Conservation (phyloP, 108 stramenopile species). For the Nannochloropsis oceanica region DNA sequence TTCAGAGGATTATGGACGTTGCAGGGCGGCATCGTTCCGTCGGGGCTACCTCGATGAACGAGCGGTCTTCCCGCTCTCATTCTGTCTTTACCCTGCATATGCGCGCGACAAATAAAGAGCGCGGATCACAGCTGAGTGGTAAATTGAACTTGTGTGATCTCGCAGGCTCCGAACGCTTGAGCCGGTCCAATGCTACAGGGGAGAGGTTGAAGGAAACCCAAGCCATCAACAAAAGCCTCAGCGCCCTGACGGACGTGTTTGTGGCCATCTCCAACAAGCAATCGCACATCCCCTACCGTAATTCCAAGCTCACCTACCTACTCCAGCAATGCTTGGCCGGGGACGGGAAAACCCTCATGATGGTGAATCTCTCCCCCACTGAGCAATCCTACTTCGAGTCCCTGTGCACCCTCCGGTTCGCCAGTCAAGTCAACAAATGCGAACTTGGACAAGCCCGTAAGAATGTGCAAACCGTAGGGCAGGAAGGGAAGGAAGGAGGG, state of each 20-base stretch:
- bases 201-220: conserved; percentile 42
- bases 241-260: conserved; percentile 46
- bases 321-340: conserved; percentile 81
- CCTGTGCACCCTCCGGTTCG: conserved; percentile 81
- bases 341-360: conserved; percentile 91
- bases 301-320: conserved; percentile 82
- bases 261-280: conserved; percentile 70
- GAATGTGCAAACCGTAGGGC: conserved; percentile 2
- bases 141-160: conserved; percentile 46
- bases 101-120: conserved; percentile 55
- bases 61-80: conserved; percentile 87
- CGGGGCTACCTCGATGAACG: conserved; percentile 93
- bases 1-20: conserved; percentile 57
- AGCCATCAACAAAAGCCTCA: conserved; percentile 46
- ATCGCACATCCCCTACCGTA: conserved; percentile 79
- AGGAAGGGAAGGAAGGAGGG: not conserved
- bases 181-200: conserved; percentile 55
- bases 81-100: conserved; percentile 97
- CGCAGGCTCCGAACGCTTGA: conserved; percentile 45
- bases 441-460: conserved; percentile 45
- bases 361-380: conserved; percentile 73
- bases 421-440: conserved; percentile 44
- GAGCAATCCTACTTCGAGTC: conserved; percentile 61
- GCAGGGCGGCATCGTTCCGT: conserved; percentile 82
- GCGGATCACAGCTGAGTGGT: conserved; percentile 52